Base-by-base conservation (phyloP, 2,329 filamentous ascomycete species). In the Pseudogymnoascus sp. region DNA sequence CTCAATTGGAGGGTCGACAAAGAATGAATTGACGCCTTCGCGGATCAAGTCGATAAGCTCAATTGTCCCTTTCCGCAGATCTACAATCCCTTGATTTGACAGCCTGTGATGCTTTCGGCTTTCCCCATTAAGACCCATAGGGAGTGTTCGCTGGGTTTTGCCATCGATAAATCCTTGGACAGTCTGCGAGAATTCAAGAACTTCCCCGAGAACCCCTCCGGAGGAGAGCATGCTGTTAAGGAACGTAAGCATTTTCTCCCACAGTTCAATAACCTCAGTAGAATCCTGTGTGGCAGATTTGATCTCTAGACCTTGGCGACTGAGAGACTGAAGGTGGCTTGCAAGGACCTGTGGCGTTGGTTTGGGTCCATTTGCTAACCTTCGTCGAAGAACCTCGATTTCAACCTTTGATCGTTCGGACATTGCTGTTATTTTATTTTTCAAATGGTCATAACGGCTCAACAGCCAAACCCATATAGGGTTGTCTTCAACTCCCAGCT, bases 391-490 rank as follows among this genome's bases (percentile, higher is more conserved):
- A 23, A 97, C 89, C 74, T 99, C 95, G 68, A 97, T 92, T 75
- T 99, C 93, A 16, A 96, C 86, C 73, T 89, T 90, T 62, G 89
- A 88, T n/a, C 92, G 86, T 67, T 97, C 92, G 62, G 91, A 91
- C 12, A 87, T 89, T 0, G 83, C 80, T 45, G 86, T 84, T 62
- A 97, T 93, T 73, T 90, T 96, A 67, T 86, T 86, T 75, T 95
- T 97, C 63, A 99, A 81, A 71, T 93, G 87, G 67, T 96, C 91
- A 72, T 93, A 96, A 54, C 91, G 87, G 71, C 91, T 96, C 63
- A 93, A 79, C 26, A 99, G 84, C 93, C 95, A 99, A 10, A 96
- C 83, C 90, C 91, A 96, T 66, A 99, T 96, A 1, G 95, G 95
- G 70, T 96, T 99, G 65, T 97, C 92, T 8, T 96, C 89, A 2